These are phyloP conservation scores for Paramarasmius palmivorus DNA, from an alignment of 1,284 basidiomycete species.

Conservation along the genomic window DNA sequence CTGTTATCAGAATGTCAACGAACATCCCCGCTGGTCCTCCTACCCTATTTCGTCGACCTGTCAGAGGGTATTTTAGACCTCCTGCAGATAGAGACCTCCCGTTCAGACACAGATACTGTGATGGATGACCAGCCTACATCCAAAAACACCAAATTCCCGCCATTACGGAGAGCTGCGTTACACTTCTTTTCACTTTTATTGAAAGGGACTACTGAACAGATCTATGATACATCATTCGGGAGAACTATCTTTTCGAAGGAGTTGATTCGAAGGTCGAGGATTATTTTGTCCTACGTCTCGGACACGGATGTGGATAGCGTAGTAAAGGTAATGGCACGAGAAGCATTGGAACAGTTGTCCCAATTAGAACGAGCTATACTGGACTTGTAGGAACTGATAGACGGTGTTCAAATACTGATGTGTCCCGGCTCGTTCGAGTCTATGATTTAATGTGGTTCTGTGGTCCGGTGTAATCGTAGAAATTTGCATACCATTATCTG, in stretches of 20 bases:
- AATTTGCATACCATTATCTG: slow-evolving; percentile 37
- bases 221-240: slow-evolving; percentile 41
- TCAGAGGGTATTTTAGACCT: slow-evolving; percentile 74
- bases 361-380: slow-evolving; percentile 51
- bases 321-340: slow-evolving; percentile 78
- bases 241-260: slow-evolving; percentile 31
- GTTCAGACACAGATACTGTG: slow-evolving; percentile 26
- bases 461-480: too few relatives aligned
- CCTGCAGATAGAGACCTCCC: slow-evolving; percentile 71
- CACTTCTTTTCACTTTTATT: slow-evolving; percentile 75
- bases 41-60: slow-evolving; percentile 65
- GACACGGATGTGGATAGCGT: slow-evolving; percentile 74
- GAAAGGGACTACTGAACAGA: slow-evolving; percentile 47
- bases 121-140: slow-evolving; percentile 60
- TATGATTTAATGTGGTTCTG: too few relatives aligned
- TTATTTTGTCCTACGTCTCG: slow-evolving; percentile 71
- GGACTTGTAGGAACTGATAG: slow-evolving; percentile 30
- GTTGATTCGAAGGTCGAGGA: slow-evolving; percentile 53
- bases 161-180: slow-evolving; percentile 79
- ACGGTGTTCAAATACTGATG: too few relatives aligned
- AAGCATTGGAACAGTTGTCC: slow-evolving; percentile 60
- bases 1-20: slow-evolving; percentile 75
- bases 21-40: slow-evolving; percentile 61
- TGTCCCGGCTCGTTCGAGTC: too few relatives aligned
- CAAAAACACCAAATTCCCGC: slow-evolving; percentile 68